Base-by-base conservation (phyloP, 192 early-diverging fungal genomes). In the Cetraspora pellucida region DNA sequence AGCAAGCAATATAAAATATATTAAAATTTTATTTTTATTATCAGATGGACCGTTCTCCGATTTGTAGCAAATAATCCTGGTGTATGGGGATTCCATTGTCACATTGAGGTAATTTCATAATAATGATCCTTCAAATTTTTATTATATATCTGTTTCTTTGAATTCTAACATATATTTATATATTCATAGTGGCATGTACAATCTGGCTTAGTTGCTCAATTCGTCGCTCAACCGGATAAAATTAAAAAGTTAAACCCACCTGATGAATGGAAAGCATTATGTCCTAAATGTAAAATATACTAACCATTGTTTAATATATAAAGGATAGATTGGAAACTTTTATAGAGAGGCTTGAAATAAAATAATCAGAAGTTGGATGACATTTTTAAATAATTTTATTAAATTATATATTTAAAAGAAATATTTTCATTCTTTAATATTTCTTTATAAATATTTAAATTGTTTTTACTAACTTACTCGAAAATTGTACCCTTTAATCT, bases 71-170 rank as follows among this genome's bases (percentile, higher is more conserved):
- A 95, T 79, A 95, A 95, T 82, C 91, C 93, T 13, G 94, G 94
- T 57, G 85, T 87, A 13, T 94, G 92, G 93, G 80, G 93, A 65
- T 88, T 95, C 86, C 95, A 95, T 83, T 97, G 95, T 83, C 95
- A 95, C 77, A 91, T 94, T 72, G 88, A 91, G 77, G 14, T 30
- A 27, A 27, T 16, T 55, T 14, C 16, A 6, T 0, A 6, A n/a
- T 19, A 55, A 28, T 58, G 1, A 0, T 10, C 25, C 27, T 59
- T 27, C 21, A 27, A 10, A 21, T 23, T 59, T 60, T 60, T 25
- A 11, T 25, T 59, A 25, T 10, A 11, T 3, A 59, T 30, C 7
- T 28, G 6, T 28, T 59, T 60, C 4, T 25, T 27, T 23, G 0
- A n/a, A n/a, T 60, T 60, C 11, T 1, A 4, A 7, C 10, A 4